Base-by-base conservation (phyloP, 2,329 filamentous ascomycete genomes). In the Verticillium isaacii region DNA sequence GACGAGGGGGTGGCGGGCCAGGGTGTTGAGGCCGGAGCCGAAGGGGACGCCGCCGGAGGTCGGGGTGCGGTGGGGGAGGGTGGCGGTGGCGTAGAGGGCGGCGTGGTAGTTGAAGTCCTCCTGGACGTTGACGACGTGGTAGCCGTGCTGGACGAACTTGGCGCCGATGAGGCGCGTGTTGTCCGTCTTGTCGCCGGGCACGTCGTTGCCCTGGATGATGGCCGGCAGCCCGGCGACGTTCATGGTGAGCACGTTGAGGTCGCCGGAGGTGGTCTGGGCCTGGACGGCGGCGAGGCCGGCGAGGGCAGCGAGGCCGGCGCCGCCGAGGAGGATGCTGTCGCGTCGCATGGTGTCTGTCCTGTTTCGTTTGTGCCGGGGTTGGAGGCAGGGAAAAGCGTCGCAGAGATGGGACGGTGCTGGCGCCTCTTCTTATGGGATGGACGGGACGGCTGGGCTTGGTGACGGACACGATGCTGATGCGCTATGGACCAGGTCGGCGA, bases 41-140 rank as follows among this genome's bases (percentile, higher is more conserved):
- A 90, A 79, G 0, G 78, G 81, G 0, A 85, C 87, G 29, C 84
- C 85, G n/a, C 88, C 87, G 5, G 85, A 87, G 2, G 87, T 90
- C 0, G 85, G 71, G 1, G 87, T 89, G 60, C 87, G 80, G 72
- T 83, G 81, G 3, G 84, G 77, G 67, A 88, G 85, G 54, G 77
- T 80, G 70, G 87, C 84, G 15, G 82, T 84, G 11, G 76, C 77
- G 72, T 89, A 90, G 65, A 90, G 80, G 61, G 80, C 78, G 9
- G 84, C 82, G 66, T 90, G 86, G 72, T 85, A 90, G 74, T 88
- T 88, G 78, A 89, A 89, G 70, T 89, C 85, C 77, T 89, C 88
- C 70, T 90, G 88, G 15, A 88, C 75, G 65, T 90, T 80, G 69
- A 89, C 85, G 32, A 90, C 74, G 66, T 87, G 85, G 73, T 85